Percentiles rank a stretch among this genome's conserved stretches.
Evolutionary conservation across 2,329 filamentous ascomycete genomes (phyloP).

Genomic region (Helotiales sp.): DNA sequence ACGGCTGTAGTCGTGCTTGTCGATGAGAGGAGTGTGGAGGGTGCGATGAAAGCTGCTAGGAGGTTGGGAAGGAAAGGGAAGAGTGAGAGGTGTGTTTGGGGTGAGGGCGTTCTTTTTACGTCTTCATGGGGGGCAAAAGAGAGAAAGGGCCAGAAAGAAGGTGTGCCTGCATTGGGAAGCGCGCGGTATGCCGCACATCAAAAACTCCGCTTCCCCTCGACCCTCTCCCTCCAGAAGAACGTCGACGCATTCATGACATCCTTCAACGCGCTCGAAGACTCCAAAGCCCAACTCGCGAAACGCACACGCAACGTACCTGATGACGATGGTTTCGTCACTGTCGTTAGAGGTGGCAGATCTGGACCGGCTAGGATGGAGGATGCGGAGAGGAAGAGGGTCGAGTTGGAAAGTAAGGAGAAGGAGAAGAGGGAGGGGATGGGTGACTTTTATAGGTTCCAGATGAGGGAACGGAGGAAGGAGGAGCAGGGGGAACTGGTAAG

Average conservation of each 20-base stretch:
- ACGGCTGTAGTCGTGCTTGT: slow-evolving; percentile 84
- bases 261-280: slow-evolving; percentile 75
- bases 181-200: slow-evolving; percentile 68
- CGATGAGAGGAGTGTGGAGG: slow-evolving; percentile 77
- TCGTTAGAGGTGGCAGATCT: slow-evolving; percentile 75
- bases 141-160: slow-evolving; percentile 43
- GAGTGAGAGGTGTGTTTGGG: slow-evolving; percentile 70
- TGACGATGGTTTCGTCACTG: slow-evolving; percentile 94
- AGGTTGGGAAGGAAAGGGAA: slow-evolving; percentile 63
- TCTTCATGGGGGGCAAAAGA: slow-evolving; percentile 48
- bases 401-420: slow-evolving; percentile 67
- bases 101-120: slow-evolving; percentile 53
- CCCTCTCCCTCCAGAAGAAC: slow-evolving; percentile 67
- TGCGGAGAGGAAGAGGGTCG: slow-evolving; percentile 62
- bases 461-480: slow-evolving; percentile 77
- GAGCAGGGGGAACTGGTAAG: slow-evolving; percentile 71
- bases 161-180: slow-evolving; percentile 56
- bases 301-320: slow-evolving; percentile 79
- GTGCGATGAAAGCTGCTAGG: slow-evolving; percentile 75
- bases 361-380: slow-evolving; percentile 78
- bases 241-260: slow-evolving; percentile 86
- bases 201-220: slow-evolving; percentile 72
- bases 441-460: slow-evolving; percentile 86
- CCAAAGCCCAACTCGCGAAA: slow-evolving; percentile 64
- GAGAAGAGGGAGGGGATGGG: slow-evolving; percentile 62